Conservation (phyloP, 108 stramenopile species). For the Fistulifera pelliculosa region DNA sequence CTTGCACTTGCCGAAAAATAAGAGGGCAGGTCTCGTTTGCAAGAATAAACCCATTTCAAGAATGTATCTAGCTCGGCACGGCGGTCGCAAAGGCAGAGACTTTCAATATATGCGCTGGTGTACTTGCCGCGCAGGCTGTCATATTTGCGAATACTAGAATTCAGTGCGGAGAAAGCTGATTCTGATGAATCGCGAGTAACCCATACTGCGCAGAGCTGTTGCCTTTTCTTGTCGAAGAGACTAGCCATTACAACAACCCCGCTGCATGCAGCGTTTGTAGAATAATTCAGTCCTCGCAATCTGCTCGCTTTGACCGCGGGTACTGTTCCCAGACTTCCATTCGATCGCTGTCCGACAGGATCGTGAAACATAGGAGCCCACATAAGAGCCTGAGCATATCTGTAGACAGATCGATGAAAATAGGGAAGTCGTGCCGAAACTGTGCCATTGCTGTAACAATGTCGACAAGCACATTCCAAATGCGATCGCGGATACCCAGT, state of each 20-base stretch:
- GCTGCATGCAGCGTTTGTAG: conserved; percentile 37
- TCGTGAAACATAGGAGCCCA: conserved; percentile 69
- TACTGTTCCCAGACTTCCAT: conserved; percentile 35
- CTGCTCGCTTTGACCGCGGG: conserved; percentile 31
- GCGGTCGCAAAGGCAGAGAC: conserved; percentile 30
- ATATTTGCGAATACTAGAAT: conserved; percentile 70
- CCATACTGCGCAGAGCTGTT: conserved; percentile 80
- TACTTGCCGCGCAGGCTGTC: conserved; percentile 77
- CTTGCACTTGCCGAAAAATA: conserved; percentile 64
- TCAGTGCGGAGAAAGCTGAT: conserved; percentile 66
- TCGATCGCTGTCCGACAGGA: conserved; percentile 18
- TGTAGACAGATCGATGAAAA: conserved; percentile 79
- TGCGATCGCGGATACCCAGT: conserved; percentile 20
- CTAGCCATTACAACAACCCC: conserved; percentile 41
- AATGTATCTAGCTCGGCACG: conserved; percentile 50
- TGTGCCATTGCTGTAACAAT: conserved; percentile 58
- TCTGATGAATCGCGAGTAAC: conserved; percentile 53
- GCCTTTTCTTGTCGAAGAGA: conserved; percentile 67
- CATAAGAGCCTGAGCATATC: conserved; percentile 70
- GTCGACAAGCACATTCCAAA: conserved; percentile 64
- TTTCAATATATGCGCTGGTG: conserved; percentile 54
- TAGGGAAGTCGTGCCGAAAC: conserved; percentile 50
- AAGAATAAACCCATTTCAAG: conserved; percentile 27
- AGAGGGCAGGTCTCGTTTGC: conserved; percentile 58
- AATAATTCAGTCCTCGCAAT: conserved; percentile 45